Percentiles rank a stretch among this genome's conserved stretches.
phyloP scores from a whole-genome alignment of 2,329 filamentous ascomycete genomes.

The Colletotrichum sp. region DNA sequence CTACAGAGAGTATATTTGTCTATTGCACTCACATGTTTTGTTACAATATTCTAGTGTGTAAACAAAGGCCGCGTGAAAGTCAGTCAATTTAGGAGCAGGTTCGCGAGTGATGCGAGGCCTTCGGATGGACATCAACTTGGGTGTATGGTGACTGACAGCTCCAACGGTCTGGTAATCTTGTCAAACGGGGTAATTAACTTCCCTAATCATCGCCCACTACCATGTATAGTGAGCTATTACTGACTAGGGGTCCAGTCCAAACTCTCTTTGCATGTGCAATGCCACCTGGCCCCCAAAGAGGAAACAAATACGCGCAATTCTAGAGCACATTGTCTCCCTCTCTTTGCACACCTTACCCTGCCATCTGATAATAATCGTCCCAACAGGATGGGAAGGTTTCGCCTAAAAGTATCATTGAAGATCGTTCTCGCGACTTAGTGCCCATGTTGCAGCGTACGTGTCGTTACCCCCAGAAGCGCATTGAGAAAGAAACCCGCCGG shows the following conservation, averaged over 20 bases:
- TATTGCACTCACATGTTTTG: neutral
- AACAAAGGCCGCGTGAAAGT: neutral
- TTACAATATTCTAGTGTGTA: neutral
- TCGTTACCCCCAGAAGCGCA: neutral
- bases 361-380: neutral
- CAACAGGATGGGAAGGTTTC: neutral
- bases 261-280: neutral
- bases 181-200: neutral
- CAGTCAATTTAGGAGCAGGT: rapidly evolving
- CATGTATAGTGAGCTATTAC: neutral
- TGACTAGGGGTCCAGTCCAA: neutral
- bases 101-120: neutral
- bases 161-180: neutral
- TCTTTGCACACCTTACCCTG: neutral
- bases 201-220: neutral
- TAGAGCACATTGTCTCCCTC: neutral
- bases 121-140: neutral
- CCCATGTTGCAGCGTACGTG: neutral
- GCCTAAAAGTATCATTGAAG: neutral
- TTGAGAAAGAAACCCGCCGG: neutral
- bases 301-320: neutral
- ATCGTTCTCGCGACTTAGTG: neutral
- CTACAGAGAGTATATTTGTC: rapidly evolving
- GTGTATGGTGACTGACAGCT: neutral
- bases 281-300: neutral